phyloP scores from a whole-genome alignment of 371 early-diverging fungal species.

The Saksenaea vasiformis region DNA sequence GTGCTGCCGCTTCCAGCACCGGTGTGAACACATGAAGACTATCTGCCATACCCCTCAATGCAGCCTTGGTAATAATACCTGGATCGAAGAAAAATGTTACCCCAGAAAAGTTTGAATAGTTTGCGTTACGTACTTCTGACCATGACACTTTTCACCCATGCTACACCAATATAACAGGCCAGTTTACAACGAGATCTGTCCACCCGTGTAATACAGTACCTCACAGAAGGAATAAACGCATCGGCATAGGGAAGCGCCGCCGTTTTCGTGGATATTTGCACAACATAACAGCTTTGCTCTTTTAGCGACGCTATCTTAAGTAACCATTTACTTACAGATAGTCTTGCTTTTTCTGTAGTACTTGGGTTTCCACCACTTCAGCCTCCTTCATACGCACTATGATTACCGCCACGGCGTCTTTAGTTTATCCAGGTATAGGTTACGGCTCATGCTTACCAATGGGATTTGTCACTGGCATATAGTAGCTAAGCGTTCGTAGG shows the following conservation, averaged over 20 bases:
- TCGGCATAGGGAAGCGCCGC: slow-evolving; percentile 62
- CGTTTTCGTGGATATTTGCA: slow-evolving; percentile 49
- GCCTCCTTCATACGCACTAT: slow-evolving; percentile 59
- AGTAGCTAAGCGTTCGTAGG: slow-evolving; percentile 39
- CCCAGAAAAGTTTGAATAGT: too few species aligned
- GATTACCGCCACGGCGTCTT: neutral
- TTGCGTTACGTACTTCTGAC: slow-evolving; percentile 41
- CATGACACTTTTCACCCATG: slow-evolving; percentile 57
- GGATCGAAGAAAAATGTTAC: too few species aligned
- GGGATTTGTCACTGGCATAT: slow-evolving; percentile 52
- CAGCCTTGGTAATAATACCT: slow-evolving; percentile 46
- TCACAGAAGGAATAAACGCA: slow-evolving; percentile 58
- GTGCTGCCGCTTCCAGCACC: slow-evolving; percentile 26
- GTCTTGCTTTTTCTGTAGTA: slow-evolving; percentile 53
- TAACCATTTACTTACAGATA: slow-evolving; percentile 51
- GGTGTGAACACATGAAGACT: slow-evolving; percentile 33
- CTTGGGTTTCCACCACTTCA: slow-evolving; percentile 58
- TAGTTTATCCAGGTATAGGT: neutral
- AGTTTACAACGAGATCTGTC: slow-evolving; percentile 44
- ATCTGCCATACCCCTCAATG: slow-evolving; percentile 45
- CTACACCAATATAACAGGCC: slow-evolving; percentile 53
- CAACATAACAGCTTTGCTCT: slow-evolving; percentile 43
- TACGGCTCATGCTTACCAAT: slow-evolving; percentile 19
- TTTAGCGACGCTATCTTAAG: too few species aligned
- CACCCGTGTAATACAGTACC: slow-evolving; percentile 60